These are phyloP conservation scores for Tolypocladium amazonense DNA, from an alignment of 2,329 filamentous ascomycete genomes.

Conservation along the genomic window DNA sequence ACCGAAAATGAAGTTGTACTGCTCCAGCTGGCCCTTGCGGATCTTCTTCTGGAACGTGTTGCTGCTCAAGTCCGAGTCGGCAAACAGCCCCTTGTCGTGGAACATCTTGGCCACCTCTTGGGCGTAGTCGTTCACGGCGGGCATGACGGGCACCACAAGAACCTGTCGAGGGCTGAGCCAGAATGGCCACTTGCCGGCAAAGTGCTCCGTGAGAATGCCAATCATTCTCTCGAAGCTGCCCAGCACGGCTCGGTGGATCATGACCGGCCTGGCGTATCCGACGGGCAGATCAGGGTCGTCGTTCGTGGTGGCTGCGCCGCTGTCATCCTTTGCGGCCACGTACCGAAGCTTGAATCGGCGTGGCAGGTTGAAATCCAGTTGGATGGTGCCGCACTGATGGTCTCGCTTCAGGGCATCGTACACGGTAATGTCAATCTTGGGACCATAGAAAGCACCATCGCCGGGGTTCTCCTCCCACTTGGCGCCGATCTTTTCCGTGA, in stretches of 20 bases:
- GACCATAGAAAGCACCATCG: slow-evolving; percentile 95
- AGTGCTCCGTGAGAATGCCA: slow-evolving; percentile 74
- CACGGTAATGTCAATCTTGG: slow-evolving; percentile 97
- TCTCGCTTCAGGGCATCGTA: slow-evolving; percentile 73
- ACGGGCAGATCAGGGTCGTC: slow-evolving; percentile 43
- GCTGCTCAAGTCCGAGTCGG: slow-evolving; percentile 46
- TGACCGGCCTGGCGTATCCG: slow-evolving; percentile 70
- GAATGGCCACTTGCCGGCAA: slow-evolving; percentile 81
- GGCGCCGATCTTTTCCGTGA: slow-evolving; percentile 48
- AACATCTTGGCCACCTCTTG: slow-evolving; percentile 62
- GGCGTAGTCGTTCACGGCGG: slow-evolving; percentile 69
- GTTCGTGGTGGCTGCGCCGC: slow-evolving; percentile 28
- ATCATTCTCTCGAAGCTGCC: slow-evolving; percentile 59
- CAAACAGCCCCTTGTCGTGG: slow-evolving; percentile 57
- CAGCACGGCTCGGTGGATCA: slow-evolving; percentile 76
- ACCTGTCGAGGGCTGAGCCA: slow-evolving; percentile 81
- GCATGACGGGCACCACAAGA: slow-evolving; percentile 49
- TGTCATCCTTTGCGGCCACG: slow-evolving; percentile 41
- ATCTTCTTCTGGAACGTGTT: slow-evolving; percentile 90
- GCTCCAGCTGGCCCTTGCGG: slow-evolving; percentile 65
- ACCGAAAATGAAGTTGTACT: slow-evolving; percentile 80
- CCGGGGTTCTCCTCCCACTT: slow-evolving; percentile 88
- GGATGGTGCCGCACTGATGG: slow-evolving; percentile 60
- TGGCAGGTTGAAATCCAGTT: slow-evolving; percentile 78
- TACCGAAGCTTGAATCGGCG: slow-evolving; percentile 30